Evolutionary conservation across 768 basidiomycete species (phyloP).

Genomic region (Mycena alexandri): DNA sequence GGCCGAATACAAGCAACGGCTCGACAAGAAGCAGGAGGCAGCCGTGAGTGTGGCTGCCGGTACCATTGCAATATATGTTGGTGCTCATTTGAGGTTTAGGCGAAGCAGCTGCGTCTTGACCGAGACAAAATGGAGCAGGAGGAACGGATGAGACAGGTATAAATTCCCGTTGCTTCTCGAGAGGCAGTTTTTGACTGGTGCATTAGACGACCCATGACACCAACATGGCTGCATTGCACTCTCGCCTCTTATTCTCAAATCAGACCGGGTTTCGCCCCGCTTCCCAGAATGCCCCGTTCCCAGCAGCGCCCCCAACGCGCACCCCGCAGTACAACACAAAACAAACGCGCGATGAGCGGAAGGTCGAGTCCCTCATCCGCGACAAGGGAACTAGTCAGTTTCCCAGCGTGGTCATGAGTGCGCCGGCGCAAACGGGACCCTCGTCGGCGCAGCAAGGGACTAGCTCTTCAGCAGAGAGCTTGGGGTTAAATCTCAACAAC

Average conservation of each 20-base stretch:
- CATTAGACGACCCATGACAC: background rate
- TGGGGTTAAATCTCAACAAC: background rate
- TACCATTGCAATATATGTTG: too few relatives aligned
- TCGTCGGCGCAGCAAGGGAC: background rate
- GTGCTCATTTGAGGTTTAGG: too few relatives aligned
- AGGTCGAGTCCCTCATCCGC: background rate
- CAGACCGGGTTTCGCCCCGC: background rate
- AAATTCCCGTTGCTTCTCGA: background rate
- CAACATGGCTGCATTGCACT: background rate
- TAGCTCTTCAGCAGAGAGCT: background rate
- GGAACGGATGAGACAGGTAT: constrained; percentile 2
- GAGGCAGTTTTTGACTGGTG: background rate
- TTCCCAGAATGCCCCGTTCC: background rate
- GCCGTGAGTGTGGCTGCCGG: too few relatives aligned
- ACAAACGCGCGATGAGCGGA: background rate
- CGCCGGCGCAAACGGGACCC: background rate
- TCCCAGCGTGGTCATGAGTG: background rate
- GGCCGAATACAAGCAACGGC: too few relatives aligned
- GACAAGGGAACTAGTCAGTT: background rate
- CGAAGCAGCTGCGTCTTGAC: too few relatives aligned
- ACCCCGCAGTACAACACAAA: background rate
- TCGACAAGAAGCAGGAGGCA: too few relatives aligned
- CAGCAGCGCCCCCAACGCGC: background rate
- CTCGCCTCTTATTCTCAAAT: background rate
- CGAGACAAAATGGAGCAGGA: background rate